phyloP scores from a whole-genome alignment of 1,139 yeast species.

The Schwanniomyces etchellsii region DNA sequence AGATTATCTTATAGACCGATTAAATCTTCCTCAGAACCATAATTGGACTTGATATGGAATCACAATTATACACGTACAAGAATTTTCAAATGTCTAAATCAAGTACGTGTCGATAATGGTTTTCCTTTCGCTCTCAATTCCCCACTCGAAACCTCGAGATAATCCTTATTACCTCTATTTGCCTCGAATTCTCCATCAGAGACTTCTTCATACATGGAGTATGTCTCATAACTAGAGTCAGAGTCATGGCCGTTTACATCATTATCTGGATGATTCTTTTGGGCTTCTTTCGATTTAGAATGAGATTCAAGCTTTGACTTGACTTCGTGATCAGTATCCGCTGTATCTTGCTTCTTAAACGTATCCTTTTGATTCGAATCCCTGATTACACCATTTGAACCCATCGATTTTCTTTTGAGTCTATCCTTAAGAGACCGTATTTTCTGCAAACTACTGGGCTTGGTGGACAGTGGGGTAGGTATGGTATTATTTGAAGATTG shows the following conservation, averaged over 20 bases:
- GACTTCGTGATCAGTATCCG: background rate
- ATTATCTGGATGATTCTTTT: constrained; percentile 5
- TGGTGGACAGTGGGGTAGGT: too few relatives aligned
- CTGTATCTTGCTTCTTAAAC: background rate
- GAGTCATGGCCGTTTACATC: constrained; percentile 6
- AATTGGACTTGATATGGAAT: too few relatives aligned
- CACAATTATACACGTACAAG: too few relatives aligned
- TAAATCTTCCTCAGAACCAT: too few relatives aligned
- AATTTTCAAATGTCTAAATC: background rate
- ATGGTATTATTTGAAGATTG: background rate
- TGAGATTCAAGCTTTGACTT: constrained; percentile 6
- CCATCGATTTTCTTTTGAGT: constrained; percentile 1
- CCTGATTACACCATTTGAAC: constrained; percentile 1
- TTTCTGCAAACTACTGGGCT: background rate
- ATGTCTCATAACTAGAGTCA: constrained; percentile 20
- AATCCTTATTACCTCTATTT: constrained; percentile 43
- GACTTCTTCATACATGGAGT: constrained; percentile 48
- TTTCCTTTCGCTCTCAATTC: constrained; percentile 19
- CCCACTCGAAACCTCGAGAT: constrained; percentile 38
- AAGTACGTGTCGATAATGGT: background rate
- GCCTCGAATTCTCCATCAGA: constrained; percentile 42
- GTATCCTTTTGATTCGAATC: too few relatives aligned
- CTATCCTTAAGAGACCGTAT: background rate
- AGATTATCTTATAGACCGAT: background rate
- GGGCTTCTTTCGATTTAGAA: constrained; percentile 6